Evolutionary conservation across 257 asterid genomes (phyloP).

Genomic region (Nemophila menziesii): DNA sequence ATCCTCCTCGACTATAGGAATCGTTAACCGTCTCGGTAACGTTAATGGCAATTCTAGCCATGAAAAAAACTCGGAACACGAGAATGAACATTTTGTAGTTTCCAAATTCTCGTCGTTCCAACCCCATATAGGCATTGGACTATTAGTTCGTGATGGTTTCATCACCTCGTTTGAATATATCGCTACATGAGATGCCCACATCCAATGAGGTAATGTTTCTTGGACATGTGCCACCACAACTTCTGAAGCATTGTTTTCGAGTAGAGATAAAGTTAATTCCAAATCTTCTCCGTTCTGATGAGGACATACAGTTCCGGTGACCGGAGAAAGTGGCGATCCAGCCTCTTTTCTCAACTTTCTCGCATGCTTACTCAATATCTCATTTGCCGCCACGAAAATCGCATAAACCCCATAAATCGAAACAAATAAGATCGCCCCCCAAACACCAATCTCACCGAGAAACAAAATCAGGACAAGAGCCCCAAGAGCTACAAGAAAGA

Average conservation of each 20-base stretch:
- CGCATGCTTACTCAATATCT: constrained; percentile 27
- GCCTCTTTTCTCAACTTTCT: constrained; percentile 22
- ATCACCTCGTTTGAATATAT: constrained; percentile 39
- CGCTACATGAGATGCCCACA: constrained; percentile 49
- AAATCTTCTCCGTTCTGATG: constrained; percentile 14
- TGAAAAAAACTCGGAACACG: constrained; percentile 36
- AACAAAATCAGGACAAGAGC: constrained; percentile 34
- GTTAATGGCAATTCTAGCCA: constrained; percentile 47
- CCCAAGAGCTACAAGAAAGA: constrained; percentile 36
- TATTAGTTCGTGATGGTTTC: constrained; percentile 10
- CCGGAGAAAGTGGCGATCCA: constrained; percentile 32
- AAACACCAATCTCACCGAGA: constrained; percentile 45
- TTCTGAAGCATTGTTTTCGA: constrained; percentile 17
- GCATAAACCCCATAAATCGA: constrained; percentile 49
- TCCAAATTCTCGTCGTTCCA: constrained; percentile 43
- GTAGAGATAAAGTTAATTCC: constrained; percentile 13
- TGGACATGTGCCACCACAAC: constrained; percentile 24
- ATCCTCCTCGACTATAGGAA: constrained; percentile 65
- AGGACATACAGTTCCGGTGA: constrained; percentile 12
- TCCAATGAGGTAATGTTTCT: constrained; percentile 44
- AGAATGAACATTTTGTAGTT: constrained; percentile 11
- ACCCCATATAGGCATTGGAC: constrained; percentile 38
- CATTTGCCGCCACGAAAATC: constrained; percentile 37
- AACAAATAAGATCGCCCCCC: constrained; percentile 48
- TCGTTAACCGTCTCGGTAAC: constrained; percentile 52